Conservation (phyloP, 176 grass and related monocot genomes). For the Neostapfia colusana region DNA sequence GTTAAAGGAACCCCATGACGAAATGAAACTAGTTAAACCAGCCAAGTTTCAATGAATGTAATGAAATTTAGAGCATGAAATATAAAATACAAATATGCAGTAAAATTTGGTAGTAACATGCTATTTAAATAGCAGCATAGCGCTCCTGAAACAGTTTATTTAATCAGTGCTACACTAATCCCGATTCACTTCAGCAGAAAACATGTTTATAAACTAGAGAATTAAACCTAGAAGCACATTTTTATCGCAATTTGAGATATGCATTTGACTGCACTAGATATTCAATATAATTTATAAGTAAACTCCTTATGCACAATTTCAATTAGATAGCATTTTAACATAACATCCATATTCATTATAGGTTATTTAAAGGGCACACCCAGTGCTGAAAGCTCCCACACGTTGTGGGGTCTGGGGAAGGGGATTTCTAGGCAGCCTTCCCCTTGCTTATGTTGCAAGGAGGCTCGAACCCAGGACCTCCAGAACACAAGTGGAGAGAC, state of each 20-base stretch:
- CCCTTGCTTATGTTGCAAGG: too few species aligned
- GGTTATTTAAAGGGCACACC: conserved; percentile 1
- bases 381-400: too few species aligned
- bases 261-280: too few species aligned
- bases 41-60: neutral
- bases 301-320: too few species aligned
- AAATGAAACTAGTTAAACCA: conserved; percentile 19
- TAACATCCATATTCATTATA: neutral
- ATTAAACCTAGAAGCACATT: neutral
- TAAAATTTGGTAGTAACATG: neutral
- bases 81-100: neutral
- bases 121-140: neutral
- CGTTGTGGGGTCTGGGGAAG: too few species aligned
- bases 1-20: conserved; percentile 10
- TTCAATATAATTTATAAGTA: too few species aligned
- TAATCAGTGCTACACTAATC: neutral
- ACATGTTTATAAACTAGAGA: neutral
- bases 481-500: too few species aligned
- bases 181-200: neutral
- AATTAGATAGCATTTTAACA: too few species aligned
- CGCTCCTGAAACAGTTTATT: neutral
- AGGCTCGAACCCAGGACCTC: too few species aligned
- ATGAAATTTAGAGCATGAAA: conserved; percentile 4
- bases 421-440: too few species aligned
- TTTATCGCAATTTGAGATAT: too few species aligned